Evolutionary conservation across 1,139 yeast species (phyloP), one percentile per base, ranked within the genome.

Genomic region (Pichia sp.): DNA sequence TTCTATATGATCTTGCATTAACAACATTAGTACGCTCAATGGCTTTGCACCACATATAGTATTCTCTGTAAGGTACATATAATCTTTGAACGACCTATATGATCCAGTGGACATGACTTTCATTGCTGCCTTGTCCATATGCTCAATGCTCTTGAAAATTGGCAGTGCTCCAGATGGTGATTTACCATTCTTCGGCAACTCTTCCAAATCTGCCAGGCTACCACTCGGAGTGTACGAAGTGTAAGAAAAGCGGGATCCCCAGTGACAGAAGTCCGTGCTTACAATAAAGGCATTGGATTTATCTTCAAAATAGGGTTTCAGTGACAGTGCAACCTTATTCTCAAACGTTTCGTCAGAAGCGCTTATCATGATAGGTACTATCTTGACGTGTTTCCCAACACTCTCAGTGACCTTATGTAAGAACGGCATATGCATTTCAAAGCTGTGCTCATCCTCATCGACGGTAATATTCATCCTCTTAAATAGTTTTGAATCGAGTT

Each of bases 1-100:
- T 3, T 10, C 12, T 39, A 45, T 49, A 33, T 31, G 44, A 28
- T 48, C 49, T 39, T 74, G 77, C 48, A 77, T 52, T 10, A 81
- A 60, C 29, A 66, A 61, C 37, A 87, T 58, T 25, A 88, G 56
- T 11, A 86, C 66, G 2, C 75, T 71, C 28, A 91, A 66, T 0
- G 98, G 96, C 44, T 74, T 79, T 42, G 88, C 83, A 0, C 99
- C 99, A 57, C 99, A 93, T 18, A 91, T 83, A 0, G 98, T 93
- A 58, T 91, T 88, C 1, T 81, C 86, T 0, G 97, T 84, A 2
- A 49, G 47, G 4, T 60, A 60, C 9, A 91, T 72, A 52, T 91
- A 91, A 19, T 66, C 56, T 33, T 66, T 67, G 86, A 95, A 91
- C n/a, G 59, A 59, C 1, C 53, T 50, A 38, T 74, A 69, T 5